Conservation (phyloP, 106 monocot genomes). For the Gastrodia elata region DNA sequence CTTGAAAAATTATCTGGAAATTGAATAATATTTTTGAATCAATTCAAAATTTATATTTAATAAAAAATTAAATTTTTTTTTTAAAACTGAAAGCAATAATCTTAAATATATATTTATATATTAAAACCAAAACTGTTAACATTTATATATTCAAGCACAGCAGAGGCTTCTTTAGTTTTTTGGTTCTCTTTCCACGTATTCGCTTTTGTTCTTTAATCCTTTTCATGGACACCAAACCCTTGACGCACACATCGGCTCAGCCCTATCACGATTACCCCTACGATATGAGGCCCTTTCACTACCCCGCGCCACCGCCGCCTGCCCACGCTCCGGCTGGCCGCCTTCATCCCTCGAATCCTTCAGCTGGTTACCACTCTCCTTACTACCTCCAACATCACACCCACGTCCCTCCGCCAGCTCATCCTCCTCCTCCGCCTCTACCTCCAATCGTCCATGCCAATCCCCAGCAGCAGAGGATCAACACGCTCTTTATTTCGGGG, state of each 20-base stretch:
- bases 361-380: constrained; percentile 1
- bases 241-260: not conserved
- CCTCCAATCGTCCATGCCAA: constrained; percentile 8
- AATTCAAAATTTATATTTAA: no score
- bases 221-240: not conserved
- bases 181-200: no score
- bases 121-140: no score
- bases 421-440: constrained; percentile 1
- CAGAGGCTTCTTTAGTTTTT: no score
- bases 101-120: no score
- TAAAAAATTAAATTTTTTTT: no score
- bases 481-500: constrained; percentile 71
- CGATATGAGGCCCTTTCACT: not conserved
- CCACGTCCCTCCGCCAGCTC: not conserved
- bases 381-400: not conserved
- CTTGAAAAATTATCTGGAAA: no score
- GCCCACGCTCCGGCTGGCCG: not conserved
- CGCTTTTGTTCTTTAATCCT: no score
- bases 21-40: no score
- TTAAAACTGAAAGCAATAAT: no score
- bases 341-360: not conserved
- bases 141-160: no score
- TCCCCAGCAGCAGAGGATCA: constrained; percentile 36
- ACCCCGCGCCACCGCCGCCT: not conserved
- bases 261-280: constrained; percentile 3